A percentile compares a stretch with the other conserved stretches of the same genome.
Conservation (phyloP, 768 basidiomycete genomes). For the Lactifluus rugatus region DNA sequence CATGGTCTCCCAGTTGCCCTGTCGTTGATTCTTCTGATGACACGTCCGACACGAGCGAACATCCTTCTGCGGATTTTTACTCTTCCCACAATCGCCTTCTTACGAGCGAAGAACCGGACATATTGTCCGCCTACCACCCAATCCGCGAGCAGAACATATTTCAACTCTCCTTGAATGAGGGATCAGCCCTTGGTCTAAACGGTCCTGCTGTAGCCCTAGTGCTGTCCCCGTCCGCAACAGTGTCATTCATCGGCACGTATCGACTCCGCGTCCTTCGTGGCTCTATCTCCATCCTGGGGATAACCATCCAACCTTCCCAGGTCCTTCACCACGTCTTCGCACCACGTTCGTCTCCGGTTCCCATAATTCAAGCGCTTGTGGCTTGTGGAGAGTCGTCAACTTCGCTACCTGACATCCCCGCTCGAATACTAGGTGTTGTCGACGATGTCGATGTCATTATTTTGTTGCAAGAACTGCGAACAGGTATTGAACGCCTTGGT, state of each 20-base stretch:
- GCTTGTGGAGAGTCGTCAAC: slow-evolving; percentile 13
- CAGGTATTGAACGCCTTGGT: slow-evolving; percentile 60
- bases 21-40: slow-evolving; percentile 27
- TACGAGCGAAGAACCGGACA: slow-evolving; percentile 11
- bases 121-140: slow-evolving; percentile 45
- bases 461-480: slow-evolving; percentile 45
- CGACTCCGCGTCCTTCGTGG: slow-evolving; percentile 54
- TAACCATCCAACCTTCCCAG: slow-evolving; percentile 35
- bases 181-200: slow-evolving; percentile 24
- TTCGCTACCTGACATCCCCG: slow-evolving; percentile 16
- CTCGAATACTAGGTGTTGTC: slow-evolving; percentile 10
- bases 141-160: slow-evolving; percentile 37
- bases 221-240: slow-evolving; percentile 38
- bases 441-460: slow-evolving; percentile 33
- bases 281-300: slow-evolving; percentile 47
- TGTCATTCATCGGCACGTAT: slow-evolving; percentile 65
- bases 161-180: slow-evolving; percentile 33
- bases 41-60: slow-evolving; percentile 5
- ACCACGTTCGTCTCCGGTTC: slow-evolving; percentile 71
- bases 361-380: slow-evolving; percentile 33
- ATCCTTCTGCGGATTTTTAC: slow-evolving; percentile 28
- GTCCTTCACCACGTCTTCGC: slow-evolving; percentile 52
- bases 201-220: slow-evolving; percentile 32
- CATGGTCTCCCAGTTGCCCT: slow-evolving; percentile 54
- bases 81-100: background rate